These are phyloP conservation scores for Talaromyces sp. DNA, from an alignment of 2,329 filamentous ascomycete species.

Conservation along the genomic window DNA sequence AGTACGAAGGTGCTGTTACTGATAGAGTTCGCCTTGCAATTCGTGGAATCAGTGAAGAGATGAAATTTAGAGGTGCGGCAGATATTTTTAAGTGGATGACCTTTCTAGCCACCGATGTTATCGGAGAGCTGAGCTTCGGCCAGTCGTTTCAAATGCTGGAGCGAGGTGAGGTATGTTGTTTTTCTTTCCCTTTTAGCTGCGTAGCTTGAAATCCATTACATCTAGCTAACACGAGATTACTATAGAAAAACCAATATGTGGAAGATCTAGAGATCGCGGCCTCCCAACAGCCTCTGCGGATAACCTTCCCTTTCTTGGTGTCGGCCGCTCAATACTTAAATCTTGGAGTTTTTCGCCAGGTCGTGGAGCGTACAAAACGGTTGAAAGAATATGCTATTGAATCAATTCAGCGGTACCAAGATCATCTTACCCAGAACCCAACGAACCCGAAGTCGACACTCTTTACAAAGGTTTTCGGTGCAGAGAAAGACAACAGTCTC, in stretches of 20 bases:
- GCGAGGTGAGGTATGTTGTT: conserved; percentile 37
- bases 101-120: conserved; percentile 51
- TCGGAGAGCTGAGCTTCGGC: conserved; percentile 50
- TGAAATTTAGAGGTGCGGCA: conserved; percentile 26
- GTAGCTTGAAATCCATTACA: not conserved
- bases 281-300: conserved; percentile 3
- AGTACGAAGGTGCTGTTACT: conserved; percentile 37
- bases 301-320: conserved; percentile 20
- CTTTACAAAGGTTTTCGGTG: conserved; percentile 32
- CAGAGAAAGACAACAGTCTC: conserved; percentile 16
- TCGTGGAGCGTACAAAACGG: conserved; percentile 15
- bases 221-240: not conserved
- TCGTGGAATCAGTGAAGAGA: conserved; percentile 41
- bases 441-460: conserved; percentile 29
- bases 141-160: conserved; percentile 52
- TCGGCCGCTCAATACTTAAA: conserved; percentile 17
- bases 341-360: conserved; percentile 17
- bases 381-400: conserved; percentile 18
- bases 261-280: conserved; percentile 24
- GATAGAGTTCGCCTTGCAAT: conserved; percentile 36
- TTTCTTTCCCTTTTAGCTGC: not conserved
- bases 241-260: conserved; percentile 39
- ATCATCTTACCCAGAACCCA: conserved; percentile 10
- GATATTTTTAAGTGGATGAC: conserved; percentile 52
- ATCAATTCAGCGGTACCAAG: conserved; percentile 21